A percentile compares a stretch with the other conserved stretches of the same genome.
Evolutionary conservation across 2,329 filamentous ascomycete genomes (phyloP).

Genomic region (Cercospora sesami): DNA sequence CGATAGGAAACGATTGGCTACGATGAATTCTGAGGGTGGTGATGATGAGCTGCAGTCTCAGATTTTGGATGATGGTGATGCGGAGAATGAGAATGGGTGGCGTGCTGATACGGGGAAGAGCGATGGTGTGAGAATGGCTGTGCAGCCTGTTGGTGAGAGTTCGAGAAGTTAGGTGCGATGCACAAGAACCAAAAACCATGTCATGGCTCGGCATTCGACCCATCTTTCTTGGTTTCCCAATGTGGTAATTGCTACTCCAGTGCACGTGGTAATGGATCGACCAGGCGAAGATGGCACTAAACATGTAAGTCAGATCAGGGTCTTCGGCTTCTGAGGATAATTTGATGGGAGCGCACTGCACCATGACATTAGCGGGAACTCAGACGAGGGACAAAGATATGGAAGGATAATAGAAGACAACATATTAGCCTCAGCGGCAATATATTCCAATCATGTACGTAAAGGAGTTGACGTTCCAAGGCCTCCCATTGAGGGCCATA

Average conservation of each 20-base stretch:
- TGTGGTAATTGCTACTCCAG: not conserved
- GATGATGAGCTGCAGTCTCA: slow-evolving; percentile 11
- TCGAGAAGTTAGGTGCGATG: not conserved
- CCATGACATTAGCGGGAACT: not conserved
- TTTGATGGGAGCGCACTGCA: not conserved
- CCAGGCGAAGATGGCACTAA: not conserved
- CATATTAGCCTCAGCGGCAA: not conserved
- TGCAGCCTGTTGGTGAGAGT: slow-evolving; percentile 20
- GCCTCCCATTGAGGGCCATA: not conserved
- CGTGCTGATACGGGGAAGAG: slow-evolving; percentile 13
- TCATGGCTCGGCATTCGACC: not conserved
- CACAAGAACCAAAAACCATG: not conserved
- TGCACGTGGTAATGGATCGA: not conserved
- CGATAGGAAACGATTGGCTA: slow-evolving; percentile 38
- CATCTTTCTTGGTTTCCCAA: not conserved
- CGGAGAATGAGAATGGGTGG: slow-evolving; percentile 10
- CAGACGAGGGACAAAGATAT: not conserved
- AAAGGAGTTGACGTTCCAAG: not conserved
- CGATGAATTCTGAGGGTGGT: not conserved
- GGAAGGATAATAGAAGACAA: not conserved
- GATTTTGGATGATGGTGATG: slow-evolving; percentile 10
- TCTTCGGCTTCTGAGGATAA: not conserved
- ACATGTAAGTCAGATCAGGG: not conserved
- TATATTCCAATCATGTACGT: not conserved
- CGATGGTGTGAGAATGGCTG: slow-evolving; percentile 16